phyloP scores from a whole-genome alignment of 192 early-diverging fungal genomes.

The Umbelopsis isabellina region DNA sequence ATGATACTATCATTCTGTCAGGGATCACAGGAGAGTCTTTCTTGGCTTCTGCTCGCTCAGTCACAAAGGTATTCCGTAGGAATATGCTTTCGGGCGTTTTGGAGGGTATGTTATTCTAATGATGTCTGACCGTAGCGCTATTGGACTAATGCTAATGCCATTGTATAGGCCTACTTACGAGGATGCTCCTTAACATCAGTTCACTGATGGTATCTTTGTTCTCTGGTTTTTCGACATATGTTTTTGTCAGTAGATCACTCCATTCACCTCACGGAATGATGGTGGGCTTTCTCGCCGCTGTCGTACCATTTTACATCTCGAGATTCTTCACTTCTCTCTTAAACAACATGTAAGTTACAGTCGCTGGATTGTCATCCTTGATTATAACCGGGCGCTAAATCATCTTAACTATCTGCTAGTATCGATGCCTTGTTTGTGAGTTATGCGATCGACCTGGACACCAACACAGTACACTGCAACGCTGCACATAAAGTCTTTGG shows the following conservation, averaged over 20 bases:
- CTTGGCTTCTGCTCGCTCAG: conserved; percentile 52
- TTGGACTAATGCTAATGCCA: background rate
- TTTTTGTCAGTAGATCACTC: conserved; percentile 59
- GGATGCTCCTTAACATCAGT: conserved; percentile 62
- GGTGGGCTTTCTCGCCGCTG: conserved; percentile 58
- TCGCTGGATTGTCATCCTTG: background rate
- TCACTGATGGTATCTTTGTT: conserved; percentile 56
- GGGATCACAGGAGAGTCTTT: conserved; percentile 74
- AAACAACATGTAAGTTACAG: conserved; percentile 69
- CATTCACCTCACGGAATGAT: conserved; percentile 68
- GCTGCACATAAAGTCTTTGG: conserved; percentile 57
- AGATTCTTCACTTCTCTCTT: conserved; percentile 70
- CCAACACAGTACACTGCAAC: conserved; percentile 52
- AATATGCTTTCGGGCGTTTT: conserved; percentile 73
- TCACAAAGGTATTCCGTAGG: conserved; percentile 73
- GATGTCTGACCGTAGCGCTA: too few relatives aligned
- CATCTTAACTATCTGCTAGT: conserved; percentile 41
- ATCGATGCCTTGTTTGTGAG: conserved; percentile 81
- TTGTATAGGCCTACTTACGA: conserved; percentile 52
- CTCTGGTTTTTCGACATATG: conserved; percentile 61
- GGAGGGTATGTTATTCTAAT: conserved; percentile 26
- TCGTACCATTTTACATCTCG: conserved; percentile 69
- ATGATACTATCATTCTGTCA: conserved; percentile 70
- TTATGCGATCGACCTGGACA: conserved; percentile 81
- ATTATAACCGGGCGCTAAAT: background rate